Base-by-base conservation (phyloP, 768 basidiomycete species). In the Tricholoma sp. region DNA sequence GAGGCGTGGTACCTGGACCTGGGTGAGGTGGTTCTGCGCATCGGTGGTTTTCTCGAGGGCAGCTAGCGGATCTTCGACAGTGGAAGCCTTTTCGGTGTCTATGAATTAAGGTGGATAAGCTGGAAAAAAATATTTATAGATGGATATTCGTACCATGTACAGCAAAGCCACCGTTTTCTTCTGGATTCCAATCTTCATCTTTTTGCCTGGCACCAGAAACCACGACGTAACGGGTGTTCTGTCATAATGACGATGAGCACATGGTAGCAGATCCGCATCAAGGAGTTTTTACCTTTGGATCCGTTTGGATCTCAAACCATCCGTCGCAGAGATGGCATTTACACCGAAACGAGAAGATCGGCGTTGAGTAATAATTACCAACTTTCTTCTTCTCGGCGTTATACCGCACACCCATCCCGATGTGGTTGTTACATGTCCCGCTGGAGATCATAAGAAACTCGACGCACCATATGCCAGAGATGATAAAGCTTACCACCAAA, bases 401-500 rank as follows among this genome's bases (percentile, higher is more conserved):
- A 77, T 98, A 99, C n/a, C 97, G 90, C 1, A 99, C 97, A 20
- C 97, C 97, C 84, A 97, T 97, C 10, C 97, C 97, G 51, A 99
- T 92, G 74, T 98, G 97, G 63, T 89, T 89, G 70, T 95, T 87
- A 74, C 96, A 99, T 73, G 88, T 88, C 33, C 86, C 92, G 65
- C 96, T 98, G 71, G 36, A 36, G 31, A 41, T 36, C 13, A 50
- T 49, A 48, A 53, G 39, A 34, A 11, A 28, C 51, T 39, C 48
- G 28, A 44, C 20, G 36, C 39, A 17, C 33, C 28, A 24, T 15
- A 34, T 31, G 12, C 31, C 6, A 11, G 7, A 34, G 39, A 33
- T 6, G 3, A 10, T 10, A 6, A 39, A 11, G 73, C 85, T 36
- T 75, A 94, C 92, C 93, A 95, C 93, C 91, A 94, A 60, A 94